phyloP scores from a whole-genome alignment of 257 asterid genomes.

The Pogostemon cablin region DNA sequence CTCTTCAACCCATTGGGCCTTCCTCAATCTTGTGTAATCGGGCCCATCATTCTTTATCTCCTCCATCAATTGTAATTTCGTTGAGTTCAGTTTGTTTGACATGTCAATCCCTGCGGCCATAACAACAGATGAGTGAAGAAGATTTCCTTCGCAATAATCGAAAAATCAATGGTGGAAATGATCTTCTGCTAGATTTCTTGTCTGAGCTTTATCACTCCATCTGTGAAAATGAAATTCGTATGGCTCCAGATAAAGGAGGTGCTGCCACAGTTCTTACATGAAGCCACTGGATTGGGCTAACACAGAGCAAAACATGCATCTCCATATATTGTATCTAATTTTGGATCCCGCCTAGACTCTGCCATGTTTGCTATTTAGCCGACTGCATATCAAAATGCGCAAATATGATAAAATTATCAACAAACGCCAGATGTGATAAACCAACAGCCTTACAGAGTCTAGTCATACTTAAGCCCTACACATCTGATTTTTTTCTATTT shows the following conservation, averaged over 20 bases:
- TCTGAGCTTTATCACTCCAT: constrained; percentile 83
- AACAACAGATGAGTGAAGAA: constrained; percentile 60
- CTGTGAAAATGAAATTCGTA: constrained; percentile 83
- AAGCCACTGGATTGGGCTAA: constrained; percentile 90
- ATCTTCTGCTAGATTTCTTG: constrained; percentile 84
- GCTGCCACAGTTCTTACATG: constrained; percentile 49
- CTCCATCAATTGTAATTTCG: too few relatives aligned
- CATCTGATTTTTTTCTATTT: too few relatives aligned
- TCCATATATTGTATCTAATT: constrained; percentile 62
- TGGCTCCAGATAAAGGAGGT: constrained; percentile 74
- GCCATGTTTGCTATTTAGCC: constrained; percentile 66
- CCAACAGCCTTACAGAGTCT: too few relatives aligned
- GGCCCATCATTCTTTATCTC: too few relatives aligned
- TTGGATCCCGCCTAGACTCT: constrained; percentile 67
- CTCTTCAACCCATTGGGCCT: too few relatives aligned
- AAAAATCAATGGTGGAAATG: constrained; percentile 85
- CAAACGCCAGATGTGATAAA: too few relatives aligned
- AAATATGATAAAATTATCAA: too few relatives aligned
- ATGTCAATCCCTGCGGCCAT: too few relatives aligned
- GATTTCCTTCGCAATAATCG: constrained; percentile 91
- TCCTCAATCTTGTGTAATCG: too few relatives aligned
- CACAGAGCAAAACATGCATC: constrained; percentile 66
- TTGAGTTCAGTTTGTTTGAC: too few relatives aligned
- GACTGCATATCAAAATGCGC: too few relatives aligned
- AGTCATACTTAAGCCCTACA: too few relatives aligned